Conservation (phyloP, 2,329 filamentous ascomycete genomes). For the Colletotrichum trifolii region DNA sequence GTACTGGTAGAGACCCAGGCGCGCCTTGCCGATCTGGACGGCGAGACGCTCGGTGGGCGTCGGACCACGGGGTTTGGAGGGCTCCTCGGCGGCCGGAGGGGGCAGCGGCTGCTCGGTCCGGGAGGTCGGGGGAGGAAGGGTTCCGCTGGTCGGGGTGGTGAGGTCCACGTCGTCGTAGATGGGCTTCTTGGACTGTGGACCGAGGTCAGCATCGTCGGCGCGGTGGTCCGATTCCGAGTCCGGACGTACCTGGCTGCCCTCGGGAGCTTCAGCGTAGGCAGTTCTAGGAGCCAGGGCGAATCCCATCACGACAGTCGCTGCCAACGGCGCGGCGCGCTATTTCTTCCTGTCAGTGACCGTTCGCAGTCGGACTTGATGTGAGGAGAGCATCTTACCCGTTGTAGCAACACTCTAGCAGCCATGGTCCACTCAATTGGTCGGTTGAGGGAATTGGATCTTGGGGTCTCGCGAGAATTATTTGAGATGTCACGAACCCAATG, state of each 20-base stretch:
- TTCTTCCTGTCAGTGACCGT: conserved; percentile 31
- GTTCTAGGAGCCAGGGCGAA: conserved; percentile 59
- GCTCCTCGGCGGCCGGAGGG: conserved; percentile 38
- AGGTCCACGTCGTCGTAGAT: conserved; percentile 82
- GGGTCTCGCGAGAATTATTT: conserved; percentile 38
- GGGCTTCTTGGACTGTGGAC: conserved; percentile 67
- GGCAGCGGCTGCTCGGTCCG: conserved; percentile 46
- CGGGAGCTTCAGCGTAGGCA: conserved; percentile 64
- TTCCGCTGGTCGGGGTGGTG: conserved; percentile 47
- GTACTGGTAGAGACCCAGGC: conserved; percentile 83
- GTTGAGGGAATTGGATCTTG: conserved; percentile 38
- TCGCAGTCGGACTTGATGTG: background rate
- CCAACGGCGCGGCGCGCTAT: conserved; percentile 66
- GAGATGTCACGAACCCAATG: conserved; percentile 35
- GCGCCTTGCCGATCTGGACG: conserved; percentile 80
- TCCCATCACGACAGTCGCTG: conserved; percentile 61
- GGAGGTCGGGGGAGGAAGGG: conserved; percentile 43
- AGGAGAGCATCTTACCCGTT: conserved; percentile 57
- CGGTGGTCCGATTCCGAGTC: background rate
- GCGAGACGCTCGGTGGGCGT: conserved; percentile 93
- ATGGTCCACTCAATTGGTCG: conserved; percentile 64
- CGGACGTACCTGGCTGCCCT: conserved; percentile 29
- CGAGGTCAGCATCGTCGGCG: conserved; percentile 23
- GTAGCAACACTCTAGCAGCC: conserved; percentile 70
- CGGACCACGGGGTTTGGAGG: conserved; percentile 59